phyloP scores from a whole-genome alignment of 2,329 filamentous ascomycete species.

The Knoxdaviesia proteae region DNA sequence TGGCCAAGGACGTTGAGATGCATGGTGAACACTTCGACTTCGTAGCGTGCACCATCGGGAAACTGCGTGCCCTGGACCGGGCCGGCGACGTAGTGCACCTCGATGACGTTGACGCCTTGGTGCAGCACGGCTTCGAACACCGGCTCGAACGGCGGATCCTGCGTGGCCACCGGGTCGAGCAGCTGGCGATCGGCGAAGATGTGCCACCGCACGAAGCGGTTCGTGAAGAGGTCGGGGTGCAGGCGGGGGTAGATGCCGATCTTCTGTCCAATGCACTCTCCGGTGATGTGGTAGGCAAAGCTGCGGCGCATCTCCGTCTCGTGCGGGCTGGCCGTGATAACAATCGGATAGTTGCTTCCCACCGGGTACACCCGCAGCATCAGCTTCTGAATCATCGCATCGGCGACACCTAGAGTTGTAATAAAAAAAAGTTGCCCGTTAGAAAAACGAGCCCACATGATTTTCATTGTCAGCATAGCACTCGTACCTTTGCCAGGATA shows the following conservation, averaged over 20 bases:
- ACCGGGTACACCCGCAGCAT: no score
- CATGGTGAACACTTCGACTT: slow-evolving; percentile 60
- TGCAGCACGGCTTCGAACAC: slow-evolving; percentile 55
- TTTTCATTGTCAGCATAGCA: no score
- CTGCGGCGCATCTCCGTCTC: slow-evolving; percentile 3
- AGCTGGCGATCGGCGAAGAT: slow-evolving; percentile 32
- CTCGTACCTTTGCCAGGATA: no score
- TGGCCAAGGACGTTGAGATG: slow-evolving; percentile 32
- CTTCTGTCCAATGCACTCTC: slow-evolving; percentile 4
- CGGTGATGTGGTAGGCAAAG: slow-evolving; percentile 4
- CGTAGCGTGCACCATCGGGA: slow-evolving; percentile 39
- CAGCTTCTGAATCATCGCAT: no score
- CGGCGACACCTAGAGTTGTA: no score
- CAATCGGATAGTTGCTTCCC: no score
- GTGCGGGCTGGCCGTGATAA: neutral
- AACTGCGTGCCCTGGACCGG: slow-evolving; percentile 38
- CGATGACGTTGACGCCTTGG: slow-evolving; percentile 56
- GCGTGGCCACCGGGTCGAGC: slow-evolving; percentile 28
- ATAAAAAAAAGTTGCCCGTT: no score
- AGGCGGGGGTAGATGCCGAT: slow-evolving; percentile 4
- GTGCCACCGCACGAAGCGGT: slow-evolving; percentile 4
- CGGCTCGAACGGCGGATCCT: slow-evolving; percentile 38
- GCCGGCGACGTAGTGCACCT: slow-evolving; percentile 57
- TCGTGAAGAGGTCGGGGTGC: slow-evolving; percentile 2
- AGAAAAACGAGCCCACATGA: no score